Conservation (phyloP, 2,329 filamentous ascomycete genomes). For the Cyanodermella asteris region DNA sequence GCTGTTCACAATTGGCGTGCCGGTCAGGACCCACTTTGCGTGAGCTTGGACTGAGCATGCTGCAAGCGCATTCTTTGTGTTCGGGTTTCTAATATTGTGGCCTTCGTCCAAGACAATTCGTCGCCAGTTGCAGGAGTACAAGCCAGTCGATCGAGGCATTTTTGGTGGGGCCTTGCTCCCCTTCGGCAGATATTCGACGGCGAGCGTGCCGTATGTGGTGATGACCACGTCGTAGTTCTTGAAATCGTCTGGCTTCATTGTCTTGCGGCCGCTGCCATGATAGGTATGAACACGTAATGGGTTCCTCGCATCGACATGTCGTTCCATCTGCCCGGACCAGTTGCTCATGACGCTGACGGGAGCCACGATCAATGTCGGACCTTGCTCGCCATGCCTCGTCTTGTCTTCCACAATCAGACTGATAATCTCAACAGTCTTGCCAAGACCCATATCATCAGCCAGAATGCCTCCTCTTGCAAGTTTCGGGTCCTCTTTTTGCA, state of each 20-base stretch:
- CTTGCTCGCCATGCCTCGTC: conserved; percentile 11
- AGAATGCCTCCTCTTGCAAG: conserved; percentile 66
- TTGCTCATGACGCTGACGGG: conserved; percentile 80
- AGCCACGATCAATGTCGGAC: conserved; percentile 54
- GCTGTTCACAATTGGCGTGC: conserved; percentile 66
- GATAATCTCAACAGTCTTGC: conserved; percentile 74
- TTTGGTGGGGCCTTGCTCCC: conserved; percentile 22
- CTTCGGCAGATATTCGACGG: conserved; percentile 36
- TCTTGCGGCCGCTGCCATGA: conserved; percentile 41
- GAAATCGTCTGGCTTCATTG: conserved; percentile 33
- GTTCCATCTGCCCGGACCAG: conserved; percentile 51
- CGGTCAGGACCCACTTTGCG: conserved; percentile 59
- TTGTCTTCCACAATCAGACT: conserved; percentile 46
- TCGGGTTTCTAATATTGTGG: conserved; percentile 58
- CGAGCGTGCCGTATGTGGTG: conserved; percentile 55
- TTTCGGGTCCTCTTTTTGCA: conserved; percentile 32
- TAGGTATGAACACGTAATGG: conserved; percentile 49
- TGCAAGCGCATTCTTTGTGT: conserved; percentile 49
- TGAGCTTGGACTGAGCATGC: conserved; percentile 43
- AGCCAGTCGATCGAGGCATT: conserved; percentile 21
- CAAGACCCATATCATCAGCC: conserved; percentile 81
- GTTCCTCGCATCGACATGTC: conserved; percentile 44
- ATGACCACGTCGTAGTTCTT: conserved; percentile 52
- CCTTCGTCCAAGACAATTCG: conserved; percentile 68
- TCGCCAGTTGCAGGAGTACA: conserved; percentile 50